phyloP scores from a whole-genome alignment of 2,329 filamentous ascomycete genomes.

The Pseudohalonectria lignicola region DNA sequence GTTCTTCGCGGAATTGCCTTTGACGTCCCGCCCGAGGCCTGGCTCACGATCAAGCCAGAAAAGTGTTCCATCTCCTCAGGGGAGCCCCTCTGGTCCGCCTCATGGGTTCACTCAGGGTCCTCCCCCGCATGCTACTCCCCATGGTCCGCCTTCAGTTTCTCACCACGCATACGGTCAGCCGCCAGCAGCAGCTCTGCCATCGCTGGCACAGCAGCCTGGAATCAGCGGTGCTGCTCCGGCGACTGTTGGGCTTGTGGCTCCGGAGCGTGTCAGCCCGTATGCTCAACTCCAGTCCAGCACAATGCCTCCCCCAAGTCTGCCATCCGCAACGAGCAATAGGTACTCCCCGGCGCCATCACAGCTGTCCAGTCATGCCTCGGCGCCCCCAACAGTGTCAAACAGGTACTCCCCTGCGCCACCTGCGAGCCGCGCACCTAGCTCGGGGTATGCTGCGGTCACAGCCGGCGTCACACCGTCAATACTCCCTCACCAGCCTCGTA shows the following conservation, averaged over 20 bases:
- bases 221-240: background rate
- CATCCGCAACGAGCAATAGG: constrained; percentile 24
- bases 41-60: constrained; percentile 39
- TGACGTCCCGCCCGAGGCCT: constrained; percentile 49
- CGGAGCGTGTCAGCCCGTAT: constrained; percentile 42
- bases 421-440: constrained; percentile 23
- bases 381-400: constrained; percentile 25
- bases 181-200: constrained; percentile 11
- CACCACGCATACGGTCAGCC: constrained; percentile 11
- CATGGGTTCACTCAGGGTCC: constrained; percentile 7
- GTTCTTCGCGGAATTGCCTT: constrained; percentile 72
- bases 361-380: constrained; percentile 16
- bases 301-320: constrained; percentile 11
- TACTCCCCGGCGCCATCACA: constrained; percentile 53
- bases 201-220: background rate
- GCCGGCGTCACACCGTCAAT: constrained; percentile 28
- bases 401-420: constrained; percentile 44
- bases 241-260: constrained; percentile 31
- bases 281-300: constrained; percentile 27
- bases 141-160: background rate
- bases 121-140: constrained; percentile 8
- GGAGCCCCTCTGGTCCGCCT: constrained; percentile 21
- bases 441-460: constrained; percentile 25
- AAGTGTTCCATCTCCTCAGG: constrained; percentile 29
- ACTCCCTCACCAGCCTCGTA: constrained; percentile 49